Percentiles rank a stretch among this genome's conserved stretches.
These are phyloP conservation scores for Lolium multiflorum DNA, from an alignment of 176 grass and related monocot genomes.

Conservation along the genomic window DNA sequence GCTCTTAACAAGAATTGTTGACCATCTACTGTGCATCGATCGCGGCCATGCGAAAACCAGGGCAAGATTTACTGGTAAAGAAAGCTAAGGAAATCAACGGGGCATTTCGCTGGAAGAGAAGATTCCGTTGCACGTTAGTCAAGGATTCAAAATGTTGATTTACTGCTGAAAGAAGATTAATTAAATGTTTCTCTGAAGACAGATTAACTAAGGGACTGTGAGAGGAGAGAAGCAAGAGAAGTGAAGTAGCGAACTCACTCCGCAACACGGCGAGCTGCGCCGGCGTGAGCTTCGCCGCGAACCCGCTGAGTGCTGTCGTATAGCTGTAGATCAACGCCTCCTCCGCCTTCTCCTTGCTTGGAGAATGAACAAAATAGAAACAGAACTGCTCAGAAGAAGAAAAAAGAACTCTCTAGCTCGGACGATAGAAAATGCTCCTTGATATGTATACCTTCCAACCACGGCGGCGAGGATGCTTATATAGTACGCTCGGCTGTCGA, in stretches of 20 bases:
- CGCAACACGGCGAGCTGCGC: conserved; percentile 53
- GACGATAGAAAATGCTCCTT: not conserved
- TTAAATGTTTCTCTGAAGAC: not conserved
- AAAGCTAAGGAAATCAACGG: not conserved
- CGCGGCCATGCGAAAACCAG: conserved; percentile 21
- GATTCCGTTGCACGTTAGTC: not conserved
- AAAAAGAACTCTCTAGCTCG: not conserved
- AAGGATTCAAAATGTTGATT: not conserved
- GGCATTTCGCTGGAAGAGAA: not conserved
- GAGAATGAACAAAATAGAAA: not conserved
- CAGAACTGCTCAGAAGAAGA: not conserved
- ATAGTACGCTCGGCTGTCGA: conserved; percentile 33
- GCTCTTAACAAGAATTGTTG: not conserved
- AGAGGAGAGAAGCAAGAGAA: not conserved
- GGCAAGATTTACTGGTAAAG: not conserved
- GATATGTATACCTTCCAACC: conserved; percentile 39
- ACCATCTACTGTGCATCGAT: not conserved
- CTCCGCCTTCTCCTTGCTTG: conserved; percentile 65
- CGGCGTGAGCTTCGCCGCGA: conserved; percentile 73
- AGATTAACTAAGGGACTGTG: not conserved
- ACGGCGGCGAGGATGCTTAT: conserved; percentile 49
- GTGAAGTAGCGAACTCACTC: conserved; percentile 49
- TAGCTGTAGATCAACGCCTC: conserved; percentile 74
- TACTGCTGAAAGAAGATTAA: not conserved
- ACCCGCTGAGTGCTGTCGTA: conserved; percentile 55